Evolutionary conservation across 768 basidiomycete species (phyloP).

Genomic region (Leccinum boreale): DNA sequence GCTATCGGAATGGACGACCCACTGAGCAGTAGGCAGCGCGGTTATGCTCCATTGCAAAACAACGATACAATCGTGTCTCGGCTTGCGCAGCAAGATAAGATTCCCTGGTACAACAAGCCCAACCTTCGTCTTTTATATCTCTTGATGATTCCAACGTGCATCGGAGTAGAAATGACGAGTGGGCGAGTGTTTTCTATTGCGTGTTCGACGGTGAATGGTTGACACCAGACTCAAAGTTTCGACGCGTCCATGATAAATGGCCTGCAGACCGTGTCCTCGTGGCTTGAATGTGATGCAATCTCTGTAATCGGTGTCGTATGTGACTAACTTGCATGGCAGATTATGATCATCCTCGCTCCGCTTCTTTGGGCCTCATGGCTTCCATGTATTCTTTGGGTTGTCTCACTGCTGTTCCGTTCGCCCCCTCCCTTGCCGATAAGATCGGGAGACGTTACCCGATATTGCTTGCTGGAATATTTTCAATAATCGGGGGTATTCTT

Average conservation of each 20-base stretch:
- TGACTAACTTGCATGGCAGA: background rate
- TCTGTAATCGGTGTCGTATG: background rate
- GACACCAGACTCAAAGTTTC: background rate
- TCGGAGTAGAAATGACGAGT: background rate
- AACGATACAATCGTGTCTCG: background rate
- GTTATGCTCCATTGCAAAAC: background rate
- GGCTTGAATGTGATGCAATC: background rate
- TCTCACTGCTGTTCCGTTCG: constrained; percentile 48
- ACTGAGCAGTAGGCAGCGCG: background rate
- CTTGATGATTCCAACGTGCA: background rate
- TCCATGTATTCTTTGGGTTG: constrained; percentile 62
- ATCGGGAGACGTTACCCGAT: constrained; percentile 16
- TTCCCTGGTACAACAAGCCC: background rate
- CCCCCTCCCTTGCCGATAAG: constrained; percentile 6
- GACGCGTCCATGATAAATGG: constrained; percentile 25
- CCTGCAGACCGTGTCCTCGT: background rate
- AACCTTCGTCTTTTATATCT: background rate
- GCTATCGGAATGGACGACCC: background rate
- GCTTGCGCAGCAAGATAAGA: background rate
- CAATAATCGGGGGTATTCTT: constrained; percentile 12
- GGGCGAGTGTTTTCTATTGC: background rate
- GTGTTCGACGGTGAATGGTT: background rate
- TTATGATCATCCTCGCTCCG: background rate
- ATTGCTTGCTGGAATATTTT: constrained; percentile 9
- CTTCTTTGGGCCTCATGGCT: constrained; percentile 12